These are phyloP conservation scores for Yarrowia galli DNA, from an alignment of 1,139 yeast genomes.

Conservation along the genomic window DNA sequence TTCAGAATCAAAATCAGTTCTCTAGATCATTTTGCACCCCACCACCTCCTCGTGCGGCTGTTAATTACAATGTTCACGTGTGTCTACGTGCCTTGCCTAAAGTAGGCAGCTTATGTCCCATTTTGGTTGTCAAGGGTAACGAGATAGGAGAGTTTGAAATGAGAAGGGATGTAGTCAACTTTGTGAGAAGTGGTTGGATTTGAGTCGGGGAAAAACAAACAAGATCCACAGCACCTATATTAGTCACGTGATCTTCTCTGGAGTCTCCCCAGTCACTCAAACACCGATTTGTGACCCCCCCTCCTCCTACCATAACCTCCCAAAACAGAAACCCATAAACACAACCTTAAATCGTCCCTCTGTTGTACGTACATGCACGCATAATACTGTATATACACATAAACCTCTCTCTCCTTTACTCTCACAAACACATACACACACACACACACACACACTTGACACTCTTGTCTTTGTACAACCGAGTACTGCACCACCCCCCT, in stretches of 20 bases:
- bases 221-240: too few relatives aligned
- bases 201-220: background rate
- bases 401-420: background rate
- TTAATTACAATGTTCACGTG: conserved; percentile 10
- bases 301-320: background rate
- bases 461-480: too few relatives aligned
- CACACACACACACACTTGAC: background rate
- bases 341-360: background rate
- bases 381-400: background rate
- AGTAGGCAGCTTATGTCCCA: conserved; percentile 5
- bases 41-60: conserved; percentile 2
- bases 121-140: conserved; percentile 5
- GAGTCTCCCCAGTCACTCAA: too few relatives aligned
- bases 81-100: conserved; percentile 22
- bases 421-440: background rate
- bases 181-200: too few relatives aligned
- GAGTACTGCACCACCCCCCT: background rate
- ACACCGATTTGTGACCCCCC: too few relatives aligned
- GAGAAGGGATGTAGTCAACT: background rate
- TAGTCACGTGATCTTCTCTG: too few relatives aligned
- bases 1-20: too few relatives aligned
- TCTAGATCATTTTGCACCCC: too few relatives aligned
- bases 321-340: conserved; percentile 21
- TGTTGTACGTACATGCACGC: background rate
- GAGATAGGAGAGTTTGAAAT: background rate